A percentile compares a stretch with the other conserved stretches of the same genome.
Evolutionary conservation across 345 rosid species (phyloP).

Genomic region (Arabis hirsuta): DNA sequence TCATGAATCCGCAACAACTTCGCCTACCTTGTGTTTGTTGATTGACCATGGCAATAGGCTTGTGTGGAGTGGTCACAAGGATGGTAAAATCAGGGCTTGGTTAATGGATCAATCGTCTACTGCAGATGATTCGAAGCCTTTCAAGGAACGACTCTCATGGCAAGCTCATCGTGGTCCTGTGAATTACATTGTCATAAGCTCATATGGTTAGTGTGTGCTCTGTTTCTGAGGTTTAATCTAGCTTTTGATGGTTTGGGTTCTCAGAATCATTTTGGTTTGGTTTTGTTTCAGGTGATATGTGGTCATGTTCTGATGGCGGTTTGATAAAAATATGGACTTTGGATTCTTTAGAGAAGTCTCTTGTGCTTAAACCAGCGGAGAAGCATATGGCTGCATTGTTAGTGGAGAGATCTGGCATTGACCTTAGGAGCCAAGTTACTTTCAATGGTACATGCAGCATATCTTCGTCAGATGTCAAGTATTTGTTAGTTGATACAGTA

Average conservation of each 20-base stretch:
- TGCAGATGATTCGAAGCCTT: slow-evolving; percentile 46
- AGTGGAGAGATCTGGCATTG: slow-evolving; percentile 85
- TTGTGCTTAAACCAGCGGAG: slow-evolving; percentile 71
- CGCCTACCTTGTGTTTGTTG: slow-evolving; percentile 72
- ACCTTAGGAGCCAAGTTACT: slow-evolving; percentile 88
- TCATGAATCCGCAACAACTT: slow-evolving; percentile 61
- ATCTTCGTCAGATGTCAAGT: slow-evolving; percentile 80
- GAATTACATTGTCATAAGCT: slow-evolving; percentile 62
- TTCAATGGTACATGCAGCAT: slow-evolving; percentile 75
- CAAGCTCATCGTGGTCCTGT: slow-evolving; percentile 86
- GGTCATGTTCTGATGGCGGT: slow-evolving; percentile 85
- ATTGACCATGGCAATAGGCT: slow-evolving; percentile 62
- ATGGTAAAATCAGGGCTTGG: slow-evolving; percentile 87
- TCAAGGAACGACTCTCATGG: slow-evolving; percentile 85
- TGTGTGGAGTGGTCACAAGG: slow-evolving; percentile 90
- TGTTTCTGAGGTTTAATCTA: not conserved
- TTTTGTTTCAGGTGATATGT: slow-evolving; percentile 69
- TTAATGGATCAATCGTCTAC: slow-evolving; percentile 57
- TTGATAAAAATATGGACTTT: slow-evolving; percentile 79
- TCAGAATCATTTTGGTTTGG: slow-evolving; percentile 4
- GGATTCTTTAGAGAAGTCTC: slow-evolving; percentile 84
- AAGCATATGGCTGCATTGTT: slow-evolving; percentile 88
- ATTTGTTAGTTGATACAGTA: slow-evolving; percentile 63
- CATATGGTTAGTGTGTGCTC: slow-evolving; percentile 58
- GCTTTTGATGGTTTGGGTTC: slow-evolving; percentile 19